phyloP scores from a whole-genome alignment of 352 stramenopile species.

The Phytophthora fragariae region DNA sequence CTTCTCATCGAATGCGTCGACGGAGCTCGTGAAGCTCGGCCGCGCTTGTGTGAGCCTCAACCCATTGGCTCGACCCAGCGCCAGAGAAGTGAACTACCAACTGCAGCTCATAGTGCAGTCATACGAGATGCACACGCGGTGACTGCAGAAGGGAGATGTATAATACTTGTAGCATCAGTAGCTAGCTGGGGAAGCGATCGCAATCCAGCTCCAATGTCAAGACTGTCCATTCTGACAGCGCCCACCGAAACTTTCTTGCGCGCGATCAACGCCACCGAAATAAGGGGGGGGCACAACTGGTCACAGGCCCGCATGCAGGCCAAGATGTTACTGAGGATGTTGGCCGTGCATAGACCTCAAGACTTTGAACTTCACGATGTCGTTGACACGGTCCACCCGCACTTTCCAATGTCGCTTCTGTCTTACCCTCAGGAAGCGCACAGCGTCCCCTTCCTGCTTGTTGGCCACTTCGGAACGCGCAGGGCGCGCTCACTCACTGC shows the following conservation, averaged over 20 bases:
- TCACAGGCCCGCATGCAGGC: constrained; percentile 2
- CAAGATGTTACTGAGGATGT: constrained; percentile 23
- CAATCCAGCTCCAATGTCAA: background rate
- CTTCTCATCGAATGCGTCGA: constrained; percentile 31
- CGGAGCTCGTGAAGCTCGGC: constrained; percentile 23
- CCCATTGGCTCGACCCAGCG: constrained; percentile 24
- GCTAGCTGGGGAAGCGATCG: background rate
- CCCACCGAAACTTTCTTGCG: constrained; percentile 21
- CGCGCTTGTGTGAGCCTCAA: constrained; percentile 32
- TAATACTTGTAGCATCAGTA: background rate
- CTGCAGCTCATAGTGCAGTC: constrained; percentile 32
- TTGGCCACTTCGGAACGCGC: constrained; percentile 32
- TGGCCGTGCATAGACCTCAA: constrained; percentile 31
- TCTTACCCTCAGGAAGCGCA: background rate
- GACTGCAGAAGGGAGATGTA: constrained; percentile 11
- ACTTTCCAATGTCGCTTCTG: constrained; percentile 38
- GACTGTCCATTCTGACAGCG: constrained; percentile 10
- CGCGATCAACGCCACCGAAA: constrained; percentile 26
- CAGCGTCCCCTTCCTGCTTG: background rate
- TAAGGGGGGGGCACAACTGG: background rate
- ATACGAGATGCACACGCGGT: constrained; percentile 35
- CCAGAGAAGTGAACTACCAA: constrained; percentile 37
- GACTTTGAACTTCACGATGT: constrained; percentile 28
- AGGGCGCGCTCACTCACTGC: constrained; percentile 20
- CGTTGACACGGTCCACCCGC: constrained; percentile 25